Evolutionary conservation across 2,329 filamentous ascomycete species (phyloP), one percentile per base, ranked within the genome.

Genomic region (Leptoxyphium fumago): DNA sequence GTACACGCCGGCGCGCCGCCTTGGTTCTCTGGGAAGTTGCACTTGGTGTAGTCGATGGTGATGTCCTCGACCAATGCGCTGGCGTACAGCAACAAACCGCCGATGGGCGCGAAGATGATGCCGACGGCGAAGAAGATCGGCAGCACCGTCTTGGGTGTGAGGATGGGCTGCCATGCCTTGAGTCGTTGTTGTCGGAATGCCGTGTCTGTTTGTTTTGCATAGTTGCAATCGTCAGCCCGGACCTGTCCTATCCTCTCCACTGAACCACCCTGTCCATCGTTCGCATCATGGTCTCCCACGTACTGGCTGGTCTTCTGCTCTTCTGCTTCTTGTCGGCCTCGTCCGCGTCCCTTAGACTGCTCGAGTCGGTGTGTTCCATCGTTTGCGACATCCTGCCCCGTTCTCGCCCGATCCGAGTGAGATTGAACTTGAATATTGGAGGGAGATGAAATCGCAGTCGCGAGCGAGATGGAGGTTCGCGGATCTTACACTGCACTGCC

Each of bases 141-240:
- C 29, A 93, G 71, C 30, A 93, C 86, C 39, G 87, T 94, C 69
- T 94, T 94, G 2, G 89, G 89, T 2, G 89, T 96, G 42, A 95
- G 72, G 59, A 96, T 95, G 32, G 89, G 89, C 68, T 98, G 91
- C 91, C 91, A 98, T 70, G 91, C 91, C 69, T 96, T 95, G 64
- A 98, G 69, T 61, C 91, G 80, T 67, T 98, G 91, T 63, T 98
- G 91, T 56, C 91, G 78, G 63, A 96, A 98, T 10, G 91, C 91
- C 47, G 89, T 96, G 69, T 96, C 86, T 94, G 59, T 52, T 15
- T 36, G 32, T 45, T 42, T 29, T 17, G 30, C 39, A 8, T 38
- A 46, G 44, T 43, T 43, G 44, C 43, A 41, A 50, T 54, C 52
- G 52, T 50, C 46, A 48, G 30, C 44, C 28, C 29, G 40, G 38